Base-by-base conservation (phyloP, 1,139 yeast genomes). In the Insectozyma bohioensis region DNA sequence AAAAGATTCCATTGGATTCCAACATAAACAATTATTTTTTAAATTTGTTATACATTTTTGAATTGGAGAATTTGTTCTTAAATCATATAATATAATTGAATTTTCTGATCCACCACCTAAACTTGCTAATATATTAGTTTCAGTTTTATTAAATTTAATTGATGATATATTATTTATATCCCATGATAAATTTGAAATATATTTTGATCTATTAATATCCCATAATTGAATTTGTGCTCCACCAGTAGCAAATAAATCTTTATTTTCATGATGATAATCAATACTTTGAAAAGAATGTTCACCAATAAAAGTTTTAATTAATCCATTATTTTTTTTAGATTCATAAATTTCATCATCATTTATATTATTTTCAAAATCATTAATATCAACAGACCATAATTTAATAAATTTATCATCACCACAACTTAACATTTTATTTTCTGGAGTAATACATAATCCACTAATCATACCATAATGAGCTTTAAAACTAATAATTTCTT, bases 1-100 rank as follows among this genome's bases (percentile, higher is more conserved):
- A 63, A 79, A 92, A 1, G 98, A 95, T 60, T 92, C 97, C 85
- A 92, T 86, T 4, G 99, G 99, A 59, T 94, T 92, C 97, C 97
- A 94, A 35, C 90, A 74, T 20, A 94, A 70, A 28, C 94, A 74
- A 58, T 94, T 94, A 15, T 94, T 85, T 50, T 95, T 74, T 72
- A 92, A 69, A 18, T 78, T 68, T 18, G 95, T 86, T 28, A 84
- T 85, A 40, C 92, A 78, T 57, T 88, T 90, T 56, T 94, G 97
- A 3, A 94, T 79, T 9, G 98, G 96, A 2, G 95, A 75, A 49
- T 85, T 80, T n/a, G 97, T 87, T 49, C 98, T 77, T 34, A 87
- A 70, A 58, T 94, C 99, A 58, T 94, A 92, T 30, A 94, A 65
- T 2, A 92, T 92, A 35, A 92, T 72, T 2, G 96, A 84, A 47